Evolutionary conservation across 306 rosid genomes (phyloP), one percentile per base, ranked within the genome.

Genomic region (Pterocarpus macrocarpus): DNA sequence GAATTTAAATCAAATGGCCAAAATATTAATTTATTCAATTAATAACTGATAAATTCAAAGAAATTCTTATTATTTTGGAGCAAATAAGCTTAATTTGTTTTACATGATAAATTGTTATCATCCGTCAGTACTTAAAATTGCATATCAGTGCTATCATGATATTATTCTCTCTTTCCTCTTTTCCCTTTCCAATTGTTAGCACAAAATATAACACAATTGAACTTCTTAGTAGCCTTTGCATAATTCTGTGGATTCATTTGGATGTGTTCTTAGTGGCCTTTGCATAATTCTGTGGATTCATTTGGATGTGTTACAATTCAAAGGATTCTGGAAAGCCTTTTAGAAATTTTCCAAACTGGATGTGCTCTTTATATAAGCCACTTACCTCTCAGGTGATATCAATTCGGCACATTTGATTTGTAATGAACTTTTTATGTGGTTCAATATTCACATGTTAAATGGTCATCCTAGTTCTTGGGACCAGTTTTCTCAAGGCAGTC

Each of bases 381-480:
- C 65, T 66, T 15, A 7, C 22, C 8, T 9, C n/a, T 35, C 8
- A 50, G 3, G 64, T 47, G 50, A 64, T 47, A 9, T 28, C 39
- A n/a, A 72, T 82, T 28, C 50, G 10, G 16, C 72, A 10, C 15
- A 35, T 34, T 8, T 76, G 53, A 49, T 39, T 57, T 55, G 11
- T 52, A 33, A 8, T 69, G 28, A 75, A 82, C 52, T 30, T 76
- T 76, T n/a, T n/a, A n/a, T 44, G 34, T 39, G 28, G 64, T 45
- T 71, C 44, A 71, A 8, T 53, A 36, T 32, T 75, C 59, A 63
- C 47, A 55, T 53, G 8, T 76, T 58, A 73, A 34, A 44, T 7
- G 32, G 7, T 56, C 16, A 63, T 45, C 82, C 68, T 64, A 32
- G 76, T 79, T 65, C 81, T 59, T 5, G 28, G 38, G 65, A 59